These are phyloP conservation scores for Mortierella sp. DNA, from an alignment of 371 early-diverging fungal genomes.

Conservation along the genomic window DNA sequence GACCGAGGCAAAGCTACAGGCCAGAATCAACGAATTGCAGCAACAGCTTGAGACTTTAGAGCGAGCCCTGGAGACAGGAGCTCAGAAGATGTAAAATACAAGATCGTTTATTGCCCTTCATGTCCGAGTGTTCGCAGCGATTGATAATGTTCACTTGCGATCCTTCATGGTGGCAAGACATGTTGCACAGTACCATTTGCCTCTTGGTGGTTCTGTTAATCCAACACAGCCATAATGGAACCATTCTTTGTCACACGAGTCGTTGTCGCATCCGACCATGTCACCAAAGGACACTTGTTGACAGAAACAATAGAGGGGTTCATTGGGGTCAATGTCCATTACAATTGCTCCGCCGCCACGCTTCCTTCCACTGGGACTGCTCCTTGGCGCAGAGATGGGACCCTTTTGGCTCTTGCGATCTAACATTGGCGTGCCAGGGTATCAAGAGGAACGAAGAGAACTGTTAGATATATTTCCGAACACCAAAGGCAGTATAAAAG, in stretches of 20 bases:
- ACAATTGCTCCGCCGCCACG: conserved; percentile 34
- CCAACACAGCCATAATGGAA: conserved; percentile 97
- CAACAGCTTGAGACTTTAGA: conserved; percentile 41
- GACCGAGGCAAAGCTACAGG: conserved; percentile 34
- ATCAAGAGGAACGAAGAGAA: background rate
- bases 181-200: conserved; percentile 92
- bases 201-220: conserved; percentile 84
- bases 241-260: conserved; percentile 95
- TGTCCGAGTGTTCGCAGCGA: too few relatives aligned
- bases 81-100: conserved; percentile 7
- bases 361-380: conserved; percentile 42
- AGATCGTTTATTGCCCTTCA: too few relatives aligned
- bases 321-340: conserved; percentile 91
- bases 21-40: conserved; percentile 40
- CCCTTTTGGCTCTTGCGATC: conserved; percentile 53
- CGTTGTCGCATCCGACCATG: conserved; percentile 97
- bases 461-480: background rate
- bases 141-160: conserved; percentile 41
- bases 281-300: conserved; percentile 95
- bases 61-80: conserved; percentile 11
- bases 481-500: background rate
- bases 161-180: conserved; percentile 71
- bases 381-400: conserved; percentile 37
- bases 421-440: background rate
- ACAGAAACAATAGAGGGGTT: conserved; percentile 95